A percentile compares a stretch with the other conserved stretches of the same genome.
These are phyloP conservation scores for Quillaja saponaria DNA, from an alignment of 306 rosid species.

Conservation along the genomic window DNA sequence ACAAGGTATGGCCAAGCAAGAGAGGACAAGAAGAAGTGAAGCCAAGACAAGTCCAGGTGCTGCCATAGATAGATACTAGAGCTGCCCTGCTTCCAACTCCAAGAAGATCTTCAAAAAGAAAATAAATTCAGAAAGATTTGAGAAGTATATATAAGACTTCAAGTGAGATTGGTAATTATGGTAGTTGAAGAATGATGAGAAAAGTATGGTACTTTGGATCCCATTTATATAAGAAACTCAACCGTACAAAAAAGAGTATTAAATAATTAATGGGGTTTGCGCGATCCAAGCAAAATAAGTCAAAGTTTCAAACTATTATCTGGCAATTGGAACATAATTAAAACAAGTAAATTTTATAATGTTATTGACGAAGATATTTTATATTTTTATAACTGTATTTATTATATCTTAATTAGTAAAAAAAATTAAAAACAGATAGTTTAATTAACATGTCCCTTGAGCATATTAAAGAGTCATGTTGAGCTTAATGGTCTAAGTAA, in stretches of 20 bases:
- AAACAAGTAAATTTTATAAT: too few species aligned
- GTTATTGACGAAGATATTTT: too few species aligned
- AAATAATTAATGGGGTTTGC: constrained; percentile 11
- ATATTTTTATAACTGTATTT: too few species aligned
- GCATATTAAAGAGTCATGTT: constrained; percentile 25
- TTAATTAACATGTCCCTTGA: constrained; percentile 28
- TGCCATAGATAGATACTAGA: constrained; percentile 51
- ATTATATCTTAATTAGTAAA: too few species aligned
- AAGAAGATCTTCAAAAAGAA: constrained; percentile 2
- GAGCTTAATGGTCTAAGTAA: too few species aligned
- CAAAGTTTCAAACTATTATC: not conserved
- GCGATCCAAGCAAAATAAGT: constrained; percentile 19
- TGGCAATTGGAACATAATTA: not conserved
- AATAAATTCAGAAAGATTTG: constrained; percentile 11
- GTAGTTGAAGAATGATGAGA: constrained; percentile 1
- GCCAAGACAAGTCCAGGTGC: constrained; percentile 44
- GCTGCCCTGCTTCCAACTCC: constrained; percentile 7
- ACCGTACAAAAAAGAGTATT: not conserved
- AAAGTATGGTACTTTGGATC: not conserved
- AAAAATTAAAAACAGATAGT: not conserved
- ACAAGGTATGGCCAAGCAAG: constrained; percentile 52
- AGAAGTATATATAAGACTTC: constrained; percentile 13
- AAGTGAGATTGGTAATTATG: constrained; percentile 15
- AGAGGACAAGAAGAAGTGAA: constrained; percentile 47
- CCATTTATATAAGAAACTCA: constrained; percentile 32